These are phyloP conservation scores for Zygosaccharomyces rouxii DNA, from an alignment of 805 yeast species.

Conservation along the genomic window DNA sequence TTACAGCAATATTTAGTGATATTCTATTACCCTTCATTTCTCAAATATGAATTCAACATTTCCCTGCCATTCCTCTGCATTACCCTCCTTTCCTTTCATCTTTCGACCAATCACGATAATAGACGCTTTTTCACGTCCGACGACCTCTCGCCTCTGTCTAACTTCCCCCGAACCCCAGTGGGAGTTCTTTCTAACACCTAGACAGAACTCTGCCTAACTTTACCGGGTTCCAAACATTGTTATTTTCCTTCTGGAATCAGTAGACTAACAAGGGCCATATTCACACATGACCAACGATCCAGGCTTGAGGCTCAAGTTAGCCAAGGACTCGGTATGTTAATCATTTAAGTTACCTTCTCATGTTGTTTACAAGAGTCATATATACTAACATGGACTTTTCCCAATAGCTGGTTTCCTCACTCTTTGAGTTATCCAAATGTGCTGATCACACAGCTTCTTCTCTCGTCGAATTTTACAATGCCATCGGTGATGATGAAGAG, in stretches of 20 bases:
- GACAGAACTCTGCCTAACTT: slow-evolving; percentile 7
- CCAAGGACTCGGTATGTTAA: slow-evolving; percentile 39
- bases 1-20: too few species aligned
- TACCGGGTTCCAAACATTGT: neutral
- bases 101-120: neutral
- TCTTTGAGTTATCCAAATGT: slow-evolving; percentile 80
- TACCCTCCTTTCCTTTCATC: neutral
- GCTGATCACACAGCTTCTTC: slow-evolving; percentile 81
- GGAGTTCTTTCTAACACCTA: slow-evolving; percentile 1
- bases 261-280: neutral
- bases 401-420: slow-evolving; percentile 62
- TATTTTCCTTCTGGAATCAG: neutral
- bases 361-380: neutral
- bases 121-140: neutral
- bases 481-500: slow-evolving; percentile 45
- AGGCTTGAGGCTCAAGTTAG: slow-evolving; percentile 33
- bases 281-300: slow-evolving; percentile 32
- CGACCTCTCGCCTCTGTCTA: neutral
- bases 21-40: too few species aligned
- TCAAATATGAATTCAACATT: too few species aligned
- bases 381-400: slow-evolving; percentile 9
- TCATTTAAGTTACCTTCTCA: too few species aligned
- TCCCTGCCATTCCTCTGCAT: neutral
- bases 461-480: slow-evolving; percentile 68
- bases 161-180: slow-evolving; percentile 1